Base-by-base conservation (phyloP, 2,329 filamentous ascomycete species). In the Colletotrichum tropicale region DNA sequence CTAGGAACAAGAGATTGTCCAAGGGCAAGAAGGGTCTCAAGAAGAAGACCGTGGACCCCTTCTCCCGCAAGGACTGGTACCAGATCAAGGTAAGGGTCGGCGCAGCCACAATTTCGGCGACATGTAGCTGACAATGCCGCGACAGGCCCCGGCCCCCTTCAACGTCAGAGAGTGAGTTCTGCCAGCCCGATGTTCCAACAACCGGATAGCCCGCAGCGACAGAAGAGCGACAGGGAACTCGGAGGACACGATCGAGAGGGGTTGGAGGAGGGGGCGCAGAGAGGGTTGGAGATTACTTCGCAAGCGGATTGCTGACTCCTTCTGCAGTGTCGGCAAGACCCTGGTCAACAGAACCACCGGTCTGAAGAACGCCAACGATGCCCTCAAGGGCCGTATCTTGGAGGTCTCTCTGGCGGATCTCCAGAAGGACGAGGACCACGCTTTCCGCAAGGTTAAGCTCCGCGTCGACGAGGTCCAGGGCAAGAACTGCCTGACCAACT, bases 21-120 rank as follows among this genome's bases (percentile, higher is more conserved):
- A 99, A 99, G 93, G 97, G 97, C 91, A 99, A 98, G 95, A 99
- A 99, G 94, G 96, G 97, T 89, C 92, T 98, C 88, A 98, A 98
- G 95, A 98, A 99, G 96, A 96, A 96, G 91, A 96, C 96, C 85
- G 91, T 94, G 84, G 97, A 99, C 89, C 96, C 97, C 85, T 98
- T 98, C 92, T 93, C 96, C 85, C 95, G 96, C 87, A 99, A 99
- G 93, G 97, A 98, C 88, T 98, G 98, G 95, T 99, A 96, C 91
- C 95, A 94, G 85, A 93, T 99, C 89, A 98, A 98, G 93, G 94
- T 95, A 85, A 81, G 90, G 71, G 26, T 8, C 9, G 15, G 77
- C 55, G 16, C 68, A 56, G 56, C 21, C 18, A 13, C 13, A 3
- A 15, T 26, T 13, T n/a, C 8, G 3, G 5, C 15, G 30, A 56